Percentiles rank a stretch among this genome's conserved stretches.
phyloP scores from a whole-genome alignment of 2,329 filamentous ascomycete species.

The Aspergillus fructus region DNA sequence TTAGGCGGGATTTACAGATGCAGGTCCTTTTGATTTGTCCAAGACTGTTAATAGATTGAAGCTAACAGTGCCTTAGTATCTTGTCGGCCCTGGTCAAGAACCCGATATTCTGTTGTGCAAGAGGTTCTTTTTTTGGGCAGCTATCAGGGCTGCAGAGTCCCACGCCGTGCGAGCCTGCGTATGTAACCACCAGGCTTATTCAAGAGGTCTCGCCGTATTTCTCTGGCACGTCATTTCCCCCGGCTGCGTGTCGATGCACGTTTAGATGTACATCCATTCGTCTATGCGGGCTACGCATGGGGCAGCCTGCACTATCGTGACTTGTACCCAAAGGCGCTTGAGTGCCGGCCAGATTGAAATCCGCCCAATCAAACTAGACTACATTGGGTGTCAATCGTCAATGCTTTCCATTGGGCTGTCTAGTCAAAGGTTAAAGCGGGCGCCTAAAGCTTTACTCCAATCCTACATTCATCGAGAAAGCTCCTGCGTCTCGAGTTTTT shows the following conservation, averaged over 20 bases:
- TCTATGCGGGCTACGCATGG: conserved; percentile 2
- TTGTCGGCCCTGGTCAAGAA: conserved; percentile 20
- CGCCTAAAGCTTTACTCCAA: neutral
- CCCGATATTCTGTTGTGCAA: conserved; percentile 18
- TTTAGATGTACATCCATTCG: conserved; percentile 7
- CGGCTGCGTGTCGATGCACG: conserved; percentile 11
- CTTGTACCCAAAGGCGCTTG: conserved; percentile 14
- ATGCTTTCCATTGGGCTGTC: conserved; percentile 11
- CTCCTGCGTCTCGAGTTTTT: neutral
- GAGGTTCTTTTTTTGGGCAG: conserved; percentile 24
- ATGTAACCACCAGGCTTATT: conserved; percentile 13
- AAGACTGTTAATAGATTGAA: conserved; percentile 1
- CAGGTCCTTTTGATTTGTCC: conserved; percentile 18
- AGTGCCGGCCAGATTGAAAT: conserved; percentile 11
- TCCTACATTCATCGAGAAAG: neutral
- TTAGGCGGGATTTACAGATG: conserved; percentile 17
- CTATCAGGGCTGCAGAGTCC: conserved; percentile 24
- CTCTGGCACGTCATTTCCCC: conserved; percentile 21
- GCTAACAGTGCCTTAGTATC: conserved; percentile 18
- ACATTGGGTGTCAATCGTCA: conserved; percentile 7
- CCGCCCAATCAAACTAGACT: conserved; percentile 10
- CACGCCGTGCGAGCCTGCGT: conserved; percentile 22
- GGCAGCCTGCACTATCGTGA: conserved; percentile 15
- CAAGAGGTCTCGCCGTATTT: conserved; percentile 7
- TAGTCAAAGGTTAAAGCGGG: conserved; percentile 4